Evolutionary conservation across 495 filamentous ascomycete genomes (phyloP).

Genomic region (Aspergillus avenaceus): DNA sequence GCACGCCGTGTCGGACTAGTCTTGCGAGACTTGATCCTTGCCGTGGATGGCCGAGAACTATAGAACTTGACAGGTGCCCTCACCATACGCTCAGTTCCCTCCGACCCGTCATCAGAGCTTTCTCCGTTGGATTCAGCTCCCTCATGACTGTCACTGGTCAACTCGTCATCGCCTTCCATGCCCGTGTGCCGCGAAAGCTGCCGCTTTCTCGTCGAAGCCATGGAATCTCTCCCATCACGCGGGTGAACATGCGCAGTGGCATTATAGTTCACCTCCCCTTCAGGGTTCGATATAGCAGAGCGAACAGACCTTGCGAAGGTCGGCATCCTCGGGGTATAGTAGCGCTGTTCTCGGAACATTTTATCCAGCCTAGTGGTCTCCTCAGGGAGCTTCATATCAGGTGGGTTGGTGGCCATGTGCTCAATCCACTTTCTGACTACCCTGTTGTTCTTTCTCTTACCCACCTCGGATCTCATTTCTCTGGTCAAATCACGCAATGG

Average conservation of each 20-base stretch:
- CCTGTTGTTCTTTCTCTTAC: conserved; percentile 63
- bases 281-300: conserved; percentile 56
- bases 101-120: conserved; percentile 27
- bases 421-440: conserved; percentile 88
- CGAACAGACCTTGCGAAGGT: conserved; percentile 46
- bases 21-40: conserved; percentile 32
- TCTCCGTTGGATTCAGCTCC: conserved; percentile 38
- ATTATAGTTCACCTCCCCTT: conserved; percentile 36
- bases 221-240: conserved; percentile 21
- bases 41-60: conserved; percentile 44
- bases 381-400: conserved; percentile 56
- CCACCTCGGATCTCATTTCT: too few relatives aligned
- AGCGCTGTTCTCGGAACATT: conserved; percentile 26
- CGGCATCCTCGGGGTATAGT: conserved; percentile 29
- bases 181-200: conserved; percentile 59
- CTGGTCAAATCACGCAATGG: conserved; percentile 46
- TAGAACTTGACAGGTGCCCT: conserved; percentile 39
- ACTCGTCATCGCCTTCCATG: conserved; percentile 83
- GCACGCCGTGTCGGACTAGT: conserved; percentile 35
- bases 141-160: conserved; percentile 76
- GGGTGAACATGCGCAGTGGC: conserved; percentile 27
- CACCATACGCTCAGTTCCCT: conserved; percentile 12
- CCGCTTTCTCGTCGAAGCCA: conserved; percentile 23
- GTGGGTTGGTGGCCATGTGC: conserved; percentile 57
- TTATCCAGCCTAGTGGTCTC: conserved; percentile 56